These are phyloP conservation scores for Primulina eburnea DNA, from an alignment of 257 asterid species.

Conservation along the genomic window DNA sequence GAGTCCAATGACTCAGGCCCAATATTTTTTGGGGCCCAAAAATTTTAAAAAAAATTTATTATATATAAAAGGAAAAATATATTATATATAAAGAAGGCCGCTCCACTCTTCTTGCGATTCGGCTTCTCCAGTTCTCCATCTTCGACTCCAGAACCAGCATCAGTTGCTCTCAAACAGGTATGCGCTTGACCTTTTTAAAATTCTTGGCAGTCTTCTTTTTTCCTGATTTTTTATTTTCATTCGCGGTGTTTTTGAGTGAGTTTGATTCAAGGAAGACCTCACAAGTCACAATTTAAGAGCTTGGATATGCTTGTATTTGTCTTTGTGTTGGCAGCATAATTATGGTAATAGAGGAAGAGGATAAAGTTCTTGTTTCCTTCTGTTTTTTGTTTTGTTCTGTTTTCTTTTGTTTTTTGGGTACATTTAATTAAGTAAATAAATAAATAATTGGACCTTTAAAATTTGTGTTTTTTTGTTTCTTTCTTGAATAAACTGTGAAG, in stretches of 20 bases:
- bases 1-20: too few relatives aligned
- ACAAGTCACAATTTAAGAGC: constrained; percentile 13
- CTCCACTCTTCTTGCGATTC: too few relatives aligned
- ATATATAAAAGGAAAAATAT: too few relatives aligned
- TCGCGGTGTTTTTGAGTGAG: constrained; percentile 6
- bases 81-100: too few relatives aligned
- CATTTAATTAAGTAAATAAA: not conserved
- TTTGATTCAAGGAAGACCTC: not conserved
- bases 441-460: constrained; percentile 3
- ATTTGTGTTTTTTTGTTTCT: too few relatives aligned
- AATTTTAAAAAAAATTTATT: too few relatives aligned
- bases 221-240: constrained; percentile 1
- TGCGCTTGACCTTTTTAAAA: constrained; percentile 22
- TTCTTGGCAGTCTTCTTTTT: not conserved
- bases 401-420: not conserved
- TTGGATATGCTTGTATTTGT: constrained; percentile 6
- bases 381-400: not conserved
- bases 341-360: not conserved
- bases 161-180: constrained; percentile 78
- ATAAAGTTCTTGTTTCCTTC: not conserved
- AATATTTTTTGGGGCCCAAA: too few relatives aligned
- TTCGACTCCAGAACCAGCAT: too few relatives aligned
- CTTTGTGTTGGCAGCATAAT: constrained; percentile 14
- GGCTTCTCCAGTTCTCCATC: too few relatives aligned
- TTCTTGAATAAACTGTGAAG: too few relatives aligned